Percentiles rank a stretch among this genome's conserved stretches.
Evolutionary conservation across 768 basidiomycete genomes (phyloP).

Genomic region (Tricholoma sp.): DNA sequence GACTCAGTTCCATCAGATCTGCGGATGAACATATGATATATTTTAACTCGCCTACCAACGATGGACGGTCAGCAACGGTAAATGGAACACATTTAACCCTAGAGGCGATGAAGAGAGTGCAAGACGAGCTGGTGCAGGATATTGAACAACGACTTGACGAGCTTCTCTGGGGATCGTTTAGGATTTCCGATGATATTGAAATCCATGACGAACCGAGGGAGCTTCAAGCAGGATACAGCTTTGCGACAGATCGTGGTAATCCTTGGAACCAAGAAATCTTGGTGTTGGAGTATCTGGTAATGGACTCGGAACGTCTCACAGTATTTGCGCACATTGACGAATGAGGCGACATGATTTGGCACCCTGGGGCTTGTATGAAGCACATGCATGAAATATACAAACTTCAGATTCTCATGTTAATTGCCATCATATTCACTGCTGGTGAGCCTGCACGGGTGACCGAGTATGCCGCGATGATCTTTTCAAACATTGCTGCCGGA

Average conservation of each 20-base stretch:
- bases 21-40: conserved; percentile 6
- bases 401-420: neutral
- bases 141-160: neutral
- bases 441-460: conserved; percentile 15
- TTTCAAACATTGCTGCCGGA: conserved; percentile 11
- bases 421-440: neutral
- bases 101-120: neutral
- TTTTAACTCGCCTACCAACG: conserved; percentile 4
- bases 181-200: neutral
- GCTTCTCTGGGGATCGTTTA: neutral
- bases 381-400: neutral
- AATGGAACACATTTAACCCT: neutral
- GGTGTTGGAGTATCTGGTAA: neutral
- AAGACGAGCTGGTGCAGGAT: neutral
- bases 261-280: neutral
- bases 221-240: neutral
- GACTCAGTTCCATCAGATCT: conserved; percentile 3
- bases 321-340: neutral
- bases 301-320: neutral
- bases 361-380: conserved; percentile 2
- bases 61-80: neutral
- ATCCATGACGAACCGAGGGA: conserved; percentile 1
- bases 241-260: neutral
- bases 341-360: conserved; percentile 4
- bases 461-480: neutral